phyloP scores from a whole-genome alignment of 2,329 filamentous ascomycete genomes.

The Ophiostoma sp. region DNA sequence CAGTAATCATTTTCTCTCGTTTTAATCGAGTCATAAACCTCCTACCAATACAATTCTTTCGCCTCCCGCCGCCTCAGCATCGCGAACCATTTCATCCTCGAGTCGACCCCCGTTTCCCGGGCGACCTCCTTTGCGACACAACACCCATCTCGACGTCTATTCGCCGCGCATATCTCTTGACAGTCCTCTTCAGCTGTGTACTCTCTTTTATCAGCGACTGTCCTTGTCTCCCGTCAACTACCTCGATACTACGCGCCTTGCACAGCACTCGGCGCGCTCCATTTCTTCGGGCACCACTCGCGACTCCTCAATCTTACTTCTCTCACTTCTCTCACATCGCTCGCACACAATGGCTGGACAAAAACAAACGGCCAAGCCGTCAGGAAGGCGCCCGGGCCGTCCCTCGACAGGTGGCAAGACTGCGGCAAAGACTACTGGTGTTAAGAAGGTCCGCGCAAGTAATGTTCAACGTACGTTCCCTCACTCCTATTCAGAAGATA shows the following conservation, averaged over 20 bases:
- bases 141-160: not conserved
- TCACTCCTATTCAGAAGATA: too few relatives aligned
- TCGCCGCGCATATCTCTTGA: not conserved
- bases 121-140: not conserved
- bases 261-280: not conserved
- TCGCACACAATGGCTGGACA: slow-evolving; percentile 16
- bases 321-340: not conserved
- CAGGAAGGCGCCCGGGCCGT: slow-evolving; percentile 14
- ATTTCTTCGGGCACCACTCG: not conserved
- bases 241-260: not conserved
- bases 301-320: not conserved
- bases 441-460: slow-evolving; percentile 12
- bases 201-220: not conserved
- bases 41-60: not conserved
- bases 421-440: not conserved
- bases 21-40: not conserved
- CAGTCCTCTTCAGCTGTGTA: not conserved
- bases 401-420: slow-evolving; percentile 17
- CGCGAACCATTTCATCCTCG: not conserved
- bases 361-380: slow-evolving; percentile 12
- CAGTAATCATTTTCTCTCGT: not conserved
- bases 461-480: slow-evolving; percentile 17
- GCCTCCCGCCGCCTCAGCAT: not conserved
- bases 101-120: not conserved
- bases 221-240: not conserved